Conservation (phyloP, 495 filamentous ascomycete species). For the Talaromyces ruber region DNA sequence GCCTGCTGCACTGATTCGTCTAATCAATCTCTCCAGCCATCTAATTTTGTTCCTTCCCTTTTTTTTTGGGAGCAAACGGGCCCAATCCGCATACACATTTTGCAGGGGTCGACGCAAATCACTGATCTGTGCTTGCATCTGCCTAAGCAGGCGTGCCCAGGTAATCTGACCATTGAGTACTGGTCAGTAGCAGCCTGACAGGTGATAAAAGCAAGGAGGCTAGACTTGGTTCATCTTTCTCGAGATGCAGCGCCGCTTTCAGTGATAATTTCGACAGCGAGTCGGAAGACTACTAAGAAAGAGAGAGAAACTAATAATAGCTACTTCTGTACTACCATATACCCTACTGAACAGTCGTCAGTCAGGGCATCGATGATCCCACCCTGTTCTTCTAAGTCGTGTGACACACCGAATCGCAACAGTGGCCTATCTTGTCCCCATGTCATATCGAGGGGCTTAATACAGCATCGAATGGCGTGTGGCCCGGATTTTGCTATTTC, state of each 20-base stretch:
- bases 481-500: not conserved
- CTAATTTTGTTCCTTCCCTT: not conserved
- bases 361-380: not conserved
- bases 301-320: not conserved
- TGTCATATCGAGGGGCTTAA: not conserved
- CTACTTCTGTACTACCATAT: not conserved
- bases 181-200: not conserved
- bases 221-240: not conserved
- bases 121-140: slow-evolving; percentile 1
- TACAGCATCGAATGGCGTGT: not conserved
- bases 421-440: not conserved
- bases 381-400: not conserved
- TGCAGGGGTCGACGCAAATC: not conserved
- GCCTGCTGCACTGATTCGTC: not conserved
- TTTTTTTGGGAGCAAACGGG: not conserved
- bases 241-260: not conserved
- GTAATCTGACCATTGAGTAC: not conserved
- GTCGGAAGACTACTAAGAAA: not conserved
- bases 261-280: not conserved
- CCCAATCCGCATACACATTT: not conserved
- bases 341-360: not conserved
- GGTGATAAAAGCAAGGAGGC: not conserved
- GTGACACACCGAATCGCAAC: not conserved
- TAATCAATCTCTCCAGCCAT: not conserved
- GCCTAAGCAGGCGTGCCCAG: not conserved